Evolutionary conservation across 2,329 filamentous ascomycete species (phyloP).

Genomic region (Penicillium sp.): DNA sequence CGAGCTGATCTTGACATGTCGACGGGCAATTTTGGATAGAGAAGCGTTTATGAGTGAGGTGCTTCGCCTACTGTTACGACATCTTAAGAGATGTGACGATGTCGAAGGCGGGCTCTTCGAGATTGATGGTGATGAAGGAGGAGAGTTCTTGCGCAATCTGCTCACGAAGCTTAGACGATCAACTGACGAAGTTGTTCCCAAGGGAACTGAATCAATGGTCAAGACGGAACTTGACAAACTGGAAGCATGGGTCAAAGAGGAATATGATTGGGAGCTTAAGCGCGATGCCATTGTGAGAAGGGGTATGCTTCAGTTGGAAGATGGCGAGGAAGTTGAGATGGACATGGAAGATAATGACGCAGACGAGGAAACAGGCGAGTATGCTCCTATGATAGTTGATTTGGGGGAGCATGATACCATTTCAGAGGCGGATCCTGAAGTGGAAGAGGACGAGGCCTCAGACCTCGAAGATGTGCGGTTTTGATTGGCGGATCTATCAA

Average conservation of each 20-base stretch:
- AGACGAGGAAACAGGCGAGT: slow-evolving; percentile 67
- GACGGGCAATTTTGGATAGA: slow-evolving; percentile 53
- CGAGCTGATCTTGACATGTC: slow-evolving; percentile 60
- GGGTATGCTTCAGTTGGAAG: slow-evolving; percentile 64
- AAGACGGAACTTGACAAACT: slow-evolving; percentile 59
- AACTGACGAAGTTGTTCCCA: slow-evolving; percentile 52
- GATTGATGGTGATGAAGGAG: slow-evolving; percentile 56
- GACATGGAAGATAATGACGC: slow-evolving; percentile 63
- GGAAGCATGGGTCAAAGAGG: slow-evolving; percentile 57
- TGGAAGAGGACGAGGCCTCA: slow-evolving; percentile 8
- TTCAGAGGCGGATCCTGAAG: background rate
- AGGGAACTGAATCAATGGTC: slow-evolving; percentile 44
- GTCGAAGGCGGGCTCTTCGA: slow-evolving; percentile 66
- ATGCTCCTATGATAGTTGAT: slow-evolving; percentile 65
- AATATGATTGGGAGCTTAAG: slow-evolving; percentile 62
- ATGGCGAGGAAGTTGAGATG: slow-evolving; percentile 65
- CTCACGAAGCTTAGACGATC: slow-evolving; percentile 57
- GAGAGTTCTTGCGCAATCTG: slow-evolving; percentile 56
- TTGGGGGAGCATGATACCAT: slow-evolving; percentile 28
- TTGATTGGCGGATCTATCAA: background rate
- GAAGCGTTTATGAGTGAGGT: slow-evolving; percentile 57
- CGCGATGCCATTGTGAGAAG: slow-evolving; percentile 57
- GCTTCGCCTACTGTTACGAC: slow-evolving; percentile 54
- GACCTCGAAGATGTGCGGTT: slow-evolving; percentile 18
- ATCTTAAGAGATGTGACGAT: slow-evolving; percentile 60